These are phyloP conservation scores for Calonectria henricotiae DNA, from an alignment of 2,329 filamentous ascomycete species.

Conservation along the genomic window DNA sequence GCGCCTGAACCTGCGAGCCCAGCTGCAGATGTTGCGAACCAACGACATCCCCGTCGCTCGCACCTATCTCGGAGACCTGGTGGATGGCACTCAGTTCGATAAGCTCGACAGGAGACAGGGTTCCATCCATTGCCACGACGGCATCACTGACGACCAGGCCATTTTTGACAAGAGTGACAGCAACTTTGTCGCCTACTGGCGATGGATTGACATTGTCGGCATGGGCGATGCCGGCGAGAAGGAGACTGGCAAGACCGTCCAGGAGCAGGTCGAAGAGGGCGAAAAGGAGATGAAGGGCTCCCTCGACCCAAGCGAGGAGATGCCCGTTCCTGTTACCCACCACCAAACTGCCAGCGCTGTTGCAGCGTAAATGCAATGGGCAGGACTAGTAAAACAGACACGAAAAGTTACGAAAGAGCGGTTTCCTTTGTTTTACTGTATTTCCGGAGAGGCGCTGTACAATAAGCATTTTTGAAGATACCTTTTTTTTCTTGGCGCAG, in stretches of 20 bases:
- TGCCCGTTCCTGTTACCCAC: slow-evolving; percentile 23
- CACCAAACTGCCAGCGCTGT: slow-evolving; percentile 39
- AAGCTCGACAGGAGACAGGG: slow-evolving; percentile 53
- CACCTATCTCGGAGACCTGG: slow-evolving; percentile 67
- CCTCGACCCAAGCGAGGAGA: slow-evolving; percentile 56
- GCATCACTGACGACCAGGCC: slow-evolving; percentile 65
- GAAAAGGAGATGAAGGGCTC: slow-evolving; percentile 58
- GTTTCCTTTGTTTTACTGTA: slow-evolving; percentile 17
- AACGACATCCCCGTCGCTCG: slow-evolving; percentile 67
- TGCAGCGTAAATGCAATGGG: slow-evolving; percentile 40
- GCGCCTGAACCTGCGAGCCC: slow-evolving; percentile 73
- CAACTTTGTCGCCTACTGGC: slow-evolving; percentile 65
- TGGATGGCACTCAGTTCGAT: slow-evolving; percentile 64
- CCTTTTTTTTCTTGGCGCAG: slow-evolving; percentile 32
- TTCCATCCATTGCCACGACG: slow-evolving; percentile 53
- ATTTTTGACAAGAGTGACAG: slow-evolving; percentile 66
- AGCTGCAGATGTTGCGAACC: slow-evolving; percentile 70
- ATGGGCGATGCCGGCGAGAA: slow-evolving; percentile 59
- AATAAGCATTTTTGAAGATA: slow-evolving; percentile 39
- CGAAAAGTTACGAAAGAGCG: slow-evolving; percentile 45
- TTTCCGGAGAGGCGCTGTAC: background rate
- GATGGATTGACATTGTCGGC: slow-evolving; percentile 69
- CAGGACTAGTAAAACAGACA: slow-evolving; percentile 7
- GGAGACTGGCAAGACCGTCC: slow-evolving; percentile 53
- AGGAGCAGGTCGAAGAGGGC: slow-evolving; percentile 56